These are phyloP conservation scores for Zygotorulaspora sp. DNA, from an alignment of 805 yeast genomes.

Conservation along the genomic window DNA sequence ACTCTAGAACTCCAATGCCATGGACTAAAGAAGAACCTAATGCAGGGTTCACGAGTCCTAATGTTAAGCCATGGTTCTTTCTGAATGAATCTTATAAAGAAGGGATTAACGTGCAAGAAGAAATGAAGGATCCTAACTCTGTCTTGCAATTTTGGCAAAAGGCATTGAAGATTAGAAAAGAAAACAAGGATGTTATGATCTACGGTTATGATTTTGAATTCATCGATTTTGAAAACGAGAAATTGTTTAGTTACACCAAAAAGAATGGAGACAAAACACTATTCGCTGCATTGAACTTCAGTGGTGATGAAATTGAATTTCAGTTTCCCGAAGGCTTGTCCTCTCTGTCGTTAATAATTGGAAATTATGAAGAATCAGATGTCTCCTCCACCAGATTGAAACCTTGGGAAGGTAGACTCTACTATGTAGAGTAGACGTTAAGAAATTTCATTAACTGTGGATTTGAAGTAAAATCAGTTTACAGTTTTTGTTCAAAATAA, in stretches of 20 bases:
- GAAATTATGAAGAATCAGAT: constrained; percentile 27
- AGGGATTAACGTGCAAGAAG: constrained; percentile 46
- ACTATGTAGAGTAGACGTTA: constrained; percentile 19
- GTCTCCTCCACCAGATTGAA: constrained; percentile 26
- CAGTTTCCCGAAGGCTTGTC: constrained; percentile 32
- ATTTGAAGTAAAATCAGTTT: too few species aligned
- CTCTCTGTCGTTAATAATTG: constrained; percentile 33
- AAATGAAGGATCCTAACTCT: constrained; percentile 44
- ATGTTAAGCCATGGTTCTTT: constrained; percentile 41
- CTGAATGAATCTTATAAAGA: constrained; percentile 14
- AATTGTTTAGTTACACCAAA: constrained; percentile 42
- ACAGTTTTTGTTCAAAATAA: too few species aligned
- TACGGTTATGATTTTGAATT: constrained; percentile 40
- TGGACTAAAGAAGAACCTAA: constrained; percentile 39
- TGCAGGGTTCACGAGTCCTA: constrained; percentile 43
- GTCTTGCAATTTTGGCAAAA: constrained; percentile 44
- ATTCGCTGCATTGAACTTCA: constrained; percentile 42
- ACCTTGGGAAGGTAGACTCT: constrained; percentile 45
- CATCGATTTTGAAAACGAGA: constrained; percentile 40
- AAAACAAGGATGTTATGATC: constrained; percentile 41
- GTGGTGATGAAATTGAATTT: constrained; percentile 33
- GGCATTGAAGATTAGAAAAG: constrained; percentile 41
- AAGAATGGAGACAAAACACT: constrained; percentile 31
- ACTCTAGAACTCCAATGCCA: constrained; percentile 51
- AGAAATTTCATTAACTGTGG: neutral